A percentile compares a stretch with the other conserved stretches of the same genome.
These are phyloP conservation scores for Monosporozyma unispora DNA, from an alignment of 805 yeast species.

Conservation along the genomic window DNA sequence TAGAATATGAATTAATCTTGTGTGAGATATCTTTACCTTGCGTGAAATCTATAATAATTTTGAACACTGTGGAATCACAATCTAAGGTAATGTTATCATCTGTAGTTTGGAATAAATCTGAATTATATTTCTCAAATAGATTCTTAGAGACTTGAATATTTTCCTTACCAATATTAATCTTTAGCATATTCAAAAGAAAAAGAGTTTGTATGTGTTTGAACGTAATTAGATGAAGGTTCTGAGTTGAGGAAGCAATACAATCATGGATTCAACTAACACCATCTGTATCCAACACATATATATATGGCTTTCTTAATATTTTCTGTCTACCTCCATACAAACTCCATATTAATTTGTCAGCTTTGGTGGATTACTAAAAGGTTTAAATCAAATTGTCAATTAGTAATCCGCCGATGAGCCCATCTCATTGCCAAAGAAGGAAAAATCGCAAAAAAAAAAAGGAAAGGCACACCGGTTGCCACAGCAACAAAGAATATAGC, in stretches of 20 bases:
- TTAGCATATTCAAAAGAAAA: not conserved
- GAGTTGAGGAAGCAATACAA: too few relatives aligned
- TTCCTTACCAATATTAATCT: not conserved
- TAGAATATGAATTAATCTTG: not conserved
- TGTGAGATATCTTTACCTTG: not conserved
- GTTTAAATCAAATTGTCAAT: not conserved
- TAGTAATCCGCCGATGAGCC: not conserved
- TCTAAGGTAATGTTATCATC: not conserved
- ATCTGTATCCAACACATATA: not conserved
- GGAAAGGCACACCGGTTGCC: too few relatives aligned
- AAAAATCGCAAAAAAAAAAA: not conserved
- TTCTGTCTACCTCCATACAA: too few relatives aligned
- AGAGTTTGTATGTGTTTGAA: too few relatives aligned
- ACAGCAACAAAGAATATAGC: too few relatives aligned
- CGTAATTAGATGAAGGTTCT: too few relatives aligned
- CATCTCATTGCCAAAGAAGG: too few relatives aligned
- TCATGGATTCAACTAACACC: too few relatives aligned
- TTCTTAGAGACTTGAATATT: not conserved
- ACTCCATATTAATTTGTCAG: not conserved
- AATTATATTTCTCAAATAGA: not conserved
- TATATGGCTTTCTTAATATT: not conserved
- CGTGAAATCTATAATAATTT: constrained; percentile 14
- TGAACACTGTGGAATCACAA: constrained; percentile 32
- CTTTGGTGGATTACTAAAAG: not conserved
- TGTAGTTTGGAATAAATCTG: not conserved